Percentiles rank a stretch among this genome's conserved stretches.
phyloP scores from a whole-genome alignment of 306 rosid genomes.

The Rubus idaeus region DNA sequence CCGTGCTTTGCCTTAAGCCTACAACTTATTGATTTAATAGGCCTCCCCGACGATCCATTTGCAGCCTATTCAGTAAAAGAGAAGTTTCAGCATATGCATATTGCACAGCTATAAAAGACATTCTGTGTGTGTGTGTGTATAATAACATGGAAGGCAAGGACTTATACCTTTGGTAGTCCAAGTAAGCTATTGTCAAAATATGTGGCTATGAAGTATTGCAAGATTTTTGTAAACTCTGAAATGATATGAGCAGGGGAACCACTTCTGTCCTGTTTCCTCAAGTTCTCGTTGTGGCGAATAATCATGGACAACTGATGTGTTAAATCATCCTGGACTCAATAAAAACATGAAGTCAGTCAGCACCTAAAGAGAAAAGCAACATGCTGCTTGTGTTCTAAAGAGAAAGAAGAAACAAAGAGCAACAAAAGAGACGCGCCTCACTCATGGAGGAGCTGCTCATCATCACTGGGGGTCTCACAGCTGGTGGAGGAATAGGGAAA shows the following conservation, averaged over 20 bases:
- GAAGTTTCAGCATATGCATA: not conserved
- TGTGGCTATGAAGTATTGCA: conserved; percentile 92
- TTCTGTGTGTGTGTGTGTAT: not conserved
- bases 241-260: conserved; percentile 97
- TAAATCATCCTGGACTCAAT: conserved; percentile 72
- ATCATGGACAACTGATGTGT: conserved; percentile 99
- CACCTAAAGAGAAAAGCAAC: not conserved
- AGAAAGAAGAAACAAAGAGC: not conserved
- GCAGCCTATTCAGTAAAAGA: conserved; percentile 57
- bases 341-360: conserved; percentile 26
- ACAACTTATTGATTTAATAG: conserved; percentile 94
- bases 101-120: not conserved
- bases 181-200: conserved; percentile 91
- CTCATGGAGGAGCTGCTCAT: conserved; percentile 95
- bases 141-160: conserved; percentile 22
- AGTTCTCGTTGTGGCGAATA: conserved; percentile 87
- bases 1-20: conserved; percentile 99
- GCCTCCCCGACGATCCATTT: conserved; percentile 81
- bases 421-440: conserved; percentile 62
- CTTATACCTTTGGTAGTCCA: conserved; percentile 86
- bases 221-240: conserved; percentile 84
- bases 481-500: conserved; percentile 96
- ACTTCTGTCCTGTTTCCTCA: conserved; percentile 84
- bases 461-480: conserved; percentile 98
- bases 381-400: not conserved